Percentiles rank a stretch among this genome's conserved stretches.
Conservation (phyloP, 805 yeast species). For the Candida awuae region DNA sequence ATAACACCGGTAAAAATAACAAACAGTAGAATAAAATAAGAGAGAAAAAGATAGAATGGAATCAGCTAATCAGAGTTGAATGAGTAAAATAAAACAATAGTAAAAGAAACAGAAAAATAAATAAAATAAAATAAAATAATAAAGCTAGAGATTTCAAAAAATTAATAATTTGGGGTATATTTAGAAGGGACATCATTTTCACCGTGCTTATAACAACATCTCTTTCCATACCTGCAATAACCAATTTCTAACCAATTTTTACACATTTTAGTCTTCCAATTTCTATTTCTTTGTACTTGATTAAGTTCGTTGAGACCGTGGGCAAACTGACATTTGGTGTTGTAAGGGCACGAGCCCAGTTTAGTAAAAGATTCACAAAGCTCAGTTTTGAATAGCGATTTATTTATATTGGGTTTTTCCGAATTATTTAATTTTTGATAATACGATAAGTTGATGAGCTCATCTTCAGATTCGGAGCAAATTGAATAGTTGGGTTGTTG, state of each 20-base stretch:
- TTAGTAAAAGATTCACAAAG: constrained; percentile 71
- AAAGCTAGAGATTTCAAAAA: too few species aligned
- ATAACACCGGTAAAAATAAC: not conserved
- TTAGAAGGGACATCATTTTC: constrained; percentile 23
- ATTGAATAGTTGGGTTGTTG: not conserved
- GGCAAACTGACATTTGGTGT: constrained; percentile 89
- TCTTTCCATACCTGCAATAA: constrained; percentile 76
- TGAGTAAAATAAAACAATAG: not conserved
- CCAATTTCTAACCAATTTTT: constrained; percentile 81
- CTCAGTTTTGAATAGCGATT: constrained; percentile 72
- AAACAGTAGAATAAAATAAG: not conserved
- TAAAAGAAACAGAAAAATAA: not conserved
- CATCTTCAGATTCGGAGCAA: not conserved
- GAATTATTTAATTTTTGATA: not conserved
- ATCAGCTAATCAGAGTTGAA: not conserved
- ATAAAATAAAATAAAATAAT: constrained; percentile 1
- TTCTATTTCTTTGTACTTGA: constrained; percentile 60
- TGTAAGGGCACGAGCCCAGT: constrained; percentile 75
- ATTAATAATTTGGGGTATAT: not conserved
- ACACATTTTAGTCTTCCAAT: constrained; percentile 89
- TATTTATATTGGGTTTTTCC: constrained; percentile 12
- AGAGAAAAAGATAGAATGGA: not conserved
- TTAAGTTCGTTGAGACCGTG: constrained; percentile 79
- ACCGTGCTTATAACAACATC: constrained; percentile 89
- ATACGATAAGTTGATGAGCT: too few species aligned